Evolutionary conservation across 805 yeast species (phyloP).

Genomic region (Candida silvicultrix): DNA sequence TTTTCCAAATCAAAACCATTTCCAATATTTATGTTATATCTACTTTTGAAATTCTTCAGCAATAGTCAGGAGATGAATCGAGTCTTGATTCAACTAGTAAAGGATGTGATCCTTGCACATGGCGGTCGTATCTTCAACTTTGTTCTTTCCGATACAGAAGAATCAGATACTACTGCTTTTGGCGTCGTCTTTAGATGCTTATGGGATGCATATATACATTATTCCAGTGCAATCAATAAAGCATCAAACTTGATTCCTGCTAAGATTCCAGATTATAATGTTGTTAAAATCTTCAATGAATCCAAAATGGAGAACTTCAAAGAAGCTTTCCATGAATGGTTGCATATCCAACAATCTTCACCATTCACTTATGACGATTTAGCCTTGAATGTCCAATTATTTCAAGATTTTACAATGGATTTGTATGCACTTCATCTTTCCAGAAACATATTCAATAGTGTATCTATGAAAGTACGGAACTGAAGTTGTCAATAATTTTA

Average conservation of each 20-base stretch:
- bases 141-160: not conserved
- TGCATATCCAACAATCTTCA: not conserved
- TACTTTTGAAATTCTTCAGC: slow-evolving; percentile 12
- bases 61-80: slow-evolving; percentile 10
- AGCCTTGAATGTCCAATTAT: not conserved
- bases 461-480: no score
- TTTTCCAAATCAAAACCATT: not conserved
- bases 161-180: slow-evolving; percentile 2
- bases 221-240: not conserved
- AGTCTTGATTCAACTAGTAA: slow-evolving; percentile 7
- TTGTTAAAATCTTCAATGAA: not conserved
- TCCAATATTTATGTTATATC: not conserved
- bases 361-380: not conserved
- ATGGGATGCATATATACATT: slow-evolving; percentile 9
- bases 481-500: no score
- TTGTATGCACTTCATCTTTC: not conserved
- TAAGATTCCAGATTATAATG: not conserved
- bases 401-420: not conserved
- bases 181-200: slow-evolving; percentile 11
- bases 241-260: not conserved
- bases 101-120: not conserved
- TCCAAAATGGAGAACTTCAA: not conserved
- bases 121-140: slow-evolving; percentile 5
- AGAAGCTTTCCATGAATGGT: not conserved
- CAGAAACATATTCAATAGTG: not conserved